Conservation (phyloP, 768 basidiomycete species). For the Gloeopeniophorella convolvens region DNA sequence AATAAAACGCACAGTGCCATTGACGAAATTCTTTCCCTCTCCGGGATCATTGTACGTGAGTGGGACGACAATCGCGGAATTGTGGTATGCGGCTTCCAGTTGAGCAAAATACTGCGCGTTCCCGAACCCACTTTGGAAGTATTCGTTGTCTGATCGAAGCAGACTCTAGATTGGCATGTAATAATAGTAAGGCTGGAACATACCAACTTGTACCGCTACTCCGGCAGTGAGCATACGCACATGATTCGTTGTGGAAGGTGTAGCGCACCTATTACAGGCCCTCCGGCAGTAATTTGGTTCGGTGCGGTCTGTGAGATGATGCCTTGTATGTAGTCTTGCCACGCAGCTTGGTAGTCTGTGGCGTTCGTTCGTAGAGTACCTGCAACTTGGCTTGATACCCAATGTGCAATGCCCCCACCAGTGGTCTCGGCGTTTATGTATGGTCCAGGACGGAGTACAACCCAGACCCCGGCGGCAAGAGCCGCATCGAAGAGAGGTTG, state of each 20-base stretch:
- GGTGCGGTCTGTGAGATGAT: constrained; percentile 54
- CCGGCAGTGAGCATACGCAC: not conserved
- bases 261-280: constrained; percentile 63
- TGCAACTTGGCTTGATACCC: constrained; percentile 63
- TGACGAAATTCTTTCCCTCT: constrained; percentile 53
- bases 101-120: constrained; percentile 54
- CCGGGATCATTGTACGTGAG: constrained; percentile 72
- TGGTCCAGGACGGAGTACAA: constrained; percentile 71
- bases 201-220: constrained; percentile 52
- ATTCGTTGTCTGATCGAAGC: constrained; percentile 62
- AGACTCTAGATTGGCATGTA: not conserved
- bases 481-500: constrained; percentile 71
- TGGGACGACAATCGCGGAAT: constrained; percentile 57
- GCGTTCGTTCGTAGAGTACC: constrained; percentile 69
- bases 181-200: constrained; percentile 7
- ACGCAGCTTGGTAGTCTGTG: constrained; percentile 61
- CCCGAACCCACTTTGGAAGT: constrained; percentile 42
- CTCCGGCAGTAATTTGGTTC: constrained; percentile 65
- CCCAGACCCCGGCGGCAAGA: constrained; percentile 65
- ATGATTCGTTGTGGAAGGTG: not conserved
- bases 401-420: constrained; percentile 65
- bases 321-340: constrained; percentile 64
- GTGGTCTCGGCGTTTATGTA: constrained; percentile 79
- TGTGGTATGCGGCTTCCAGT: constrained; percentile 48
- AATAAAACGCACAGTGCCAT: constrained; percentile 48